Percentiles rank a stretch among this genome's conserved stretches.
Evolutionary conservation across 2,329 filamentous ascomycete species (phyloP).

Genomic region (Cladobotryum protrusum): DNA sequence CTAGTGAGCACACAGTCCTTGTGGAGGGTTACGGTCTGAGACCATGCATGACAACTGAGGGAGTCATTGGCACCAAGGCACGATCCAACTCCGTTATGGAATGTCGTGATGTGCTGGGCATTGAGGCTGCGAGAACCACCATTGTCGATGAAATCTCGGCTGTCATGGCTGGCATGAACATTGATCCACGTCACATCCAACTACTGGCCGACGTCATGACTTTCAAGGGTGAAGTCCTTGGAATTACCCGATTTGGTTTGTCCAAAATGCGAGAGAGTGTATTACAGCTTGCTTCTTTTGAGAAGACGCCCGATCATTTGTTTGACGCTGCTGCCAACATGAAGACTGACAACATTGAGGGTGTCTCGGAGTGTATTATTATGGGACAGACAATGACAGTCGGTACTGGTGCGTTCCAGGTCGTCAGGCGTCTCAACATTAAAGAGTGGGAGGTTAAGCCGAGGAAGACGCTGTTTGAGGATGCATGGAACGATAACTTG

Average conservation of each 20-base stretch:
- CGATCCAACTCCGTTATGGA: constrained; percentile 88
- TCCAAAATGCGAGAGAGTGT: constrained; percentile 96
- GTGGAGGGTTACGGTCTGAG: constrained; percentile 93
- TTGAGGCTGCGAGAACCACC: constrained; percentile 85
- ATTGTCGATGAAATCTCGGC: constrained; percentile 82
- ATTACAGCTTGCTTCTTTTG: constrained; percentile 88
- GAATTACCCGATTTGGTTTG: constrained; percentile 92
- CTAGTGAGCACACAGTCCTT: constrained; percentile 64
- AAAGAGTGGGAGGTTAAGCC: constrained; percentile 49
- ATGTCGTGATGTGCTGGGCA: constrained; percentile 77
- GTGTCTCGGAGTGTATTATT: constrained; percentile 94
- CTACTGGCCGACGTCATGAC: constrained; percentile 98
- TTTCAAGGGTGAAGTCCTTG: constrained; percentile 93
- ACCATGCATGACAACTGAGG: constrained; percentile 87
- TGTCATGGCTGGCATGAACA: constrained; percentile 92
- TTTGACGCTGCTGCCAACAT: constrained; percentile 91
- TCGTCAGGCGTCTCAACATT: constrained; percentile 71
- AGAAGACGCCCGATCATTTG: constrained; percentile 95
- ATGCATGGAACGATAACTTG: constrained; percentile 44
- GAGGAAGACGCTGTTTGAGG: constrained; percentile 65
- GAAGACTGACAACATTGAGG: constrained; percentile 87
- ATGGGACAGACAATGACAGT: constrained; percentile 93
- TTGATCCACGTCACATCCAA: constrained; percentile 97
- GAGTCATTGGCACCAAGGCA: constrained; percentile 71
- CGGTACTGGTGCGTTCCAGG: constrained; percentile 87